A percentile compares a stretch with the other conserved stretches of the same genome.
These are phyloP conservation scores for Bothriochloa decipiens DNA, from an alignment of 176 grass and related monocot genomes.

Conservation along the genomic window DNA sequence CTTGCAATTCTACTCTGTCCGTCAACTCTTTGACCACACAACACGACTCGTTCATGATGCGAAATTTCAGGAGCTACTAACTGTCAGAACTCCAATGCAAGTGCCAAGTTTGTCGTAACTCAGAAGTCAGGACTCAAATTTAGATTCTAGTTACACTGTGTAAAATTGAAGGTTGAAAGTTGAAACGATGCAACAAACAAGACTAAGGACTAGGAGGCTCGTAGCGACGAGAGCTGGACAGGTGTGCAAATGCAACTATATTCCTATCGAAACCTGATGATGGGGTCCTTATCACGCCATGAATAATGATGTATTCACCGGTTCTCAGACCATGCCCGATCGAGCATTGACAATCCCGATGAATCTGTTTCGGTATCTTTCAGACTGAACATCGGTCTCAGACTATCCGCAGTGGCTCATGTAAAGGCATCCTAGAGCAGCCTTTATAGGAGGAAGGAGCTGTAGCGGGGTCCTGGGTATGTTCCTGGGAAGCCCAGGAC, in stretches of 20 bases:
- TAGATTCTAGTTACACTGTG: background rate
- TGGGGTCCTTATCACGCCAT: too few relatives aligned
- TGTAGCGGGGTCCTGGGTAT: too few relatives aligned
- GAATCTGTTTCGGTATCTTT: slow-evolving; percentile 11
- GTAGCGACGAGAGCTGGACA: too few relatives aligned
- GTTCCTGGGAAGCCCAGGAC: too few relatives aligned
- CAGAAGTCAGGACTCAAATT: background rate
- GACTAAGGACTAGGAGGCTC: too few relatives aligned
- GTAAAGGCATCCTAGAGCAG: too few relatives aligned
- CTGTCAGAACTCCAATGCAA: background rate
- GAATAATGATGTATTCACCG: background rate
- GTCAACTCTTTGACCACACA: slow-evolving; percentile 35
- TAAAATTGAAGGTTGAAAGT: background rate
- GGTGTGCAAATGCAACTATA: too few relatives aligned
- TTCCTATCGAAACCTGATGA: too few relatives aligned
- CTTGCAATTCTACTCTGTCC: background rate
- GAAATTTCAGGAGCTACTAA: background rate
- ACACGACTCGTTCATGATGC: background rate
- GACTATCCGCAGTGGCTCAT: too few relatives aligned
- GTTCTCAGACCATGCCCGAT: background rate
- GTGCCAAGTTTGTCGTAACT: background rate
- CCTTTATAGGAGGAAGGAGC: too few relatives aligned
- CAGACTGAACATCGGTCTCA: background rate
- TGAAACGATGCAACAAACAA: background rate
- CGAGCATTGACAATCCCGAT: slow-evolving; percentile 26